Evolutionary conservation across 257 asterid species (phyloP).

Genomic region (Verbena officinalis): DNA sequence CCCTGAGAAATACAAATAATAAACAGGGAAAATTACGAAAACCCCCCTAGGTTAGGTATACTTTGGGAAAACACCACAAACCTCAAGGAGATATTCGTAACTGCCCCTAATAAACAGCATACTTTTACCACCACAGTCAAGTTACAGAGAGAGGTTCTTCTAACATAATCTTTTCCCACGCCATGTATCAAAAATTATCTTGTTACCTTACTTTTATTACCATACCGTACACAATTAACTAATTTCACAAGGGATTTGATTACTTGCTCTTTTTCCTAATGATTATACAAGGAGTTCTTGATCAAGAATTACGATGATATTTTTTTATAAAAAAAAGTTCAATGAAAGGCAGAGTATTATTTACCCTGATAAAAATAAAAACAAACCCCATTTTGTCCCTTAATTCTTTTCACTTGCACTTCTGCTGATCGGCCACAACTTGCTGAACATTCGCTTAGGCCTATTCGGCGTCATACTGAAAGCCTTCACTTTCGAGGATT

Average conservation of each 20-base stretch:
- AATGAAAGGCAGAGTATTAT: constrained; percentile 30
- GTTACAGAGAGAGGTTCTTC: neutral
- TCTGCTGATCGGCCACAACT: constrained; percentile 71
- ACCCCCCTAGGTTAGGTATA: no score
- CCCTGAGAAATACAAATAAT: no score
- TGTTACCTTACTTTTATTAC: constrained; percentile 44
- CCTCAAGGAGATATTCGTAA: no score
- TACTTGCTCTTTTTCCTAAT: constrained; percentile 32
- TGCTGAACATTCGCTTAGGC: constrained; percentile 67
- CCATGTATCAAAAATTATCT: constrained; percentile 6
- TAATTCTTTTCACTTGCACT: constrained; percentile 59
- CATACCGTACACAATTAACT: constrained; percentile 51
- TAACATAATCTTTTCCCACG: constrained; percentile 18
- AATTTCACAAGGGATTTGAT: constrained; percentile 43
- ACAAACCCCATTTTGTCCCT: constrained; percentile 24
- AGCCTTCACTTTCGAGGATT: constrained; percentile 40
- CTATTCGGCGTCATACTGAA: constrained; percentile 57
- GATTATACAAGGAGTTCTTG: constrained; percentile 42
- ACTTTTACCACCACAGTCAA: no score
- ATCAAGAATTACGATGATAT: constrained; percentile 34
- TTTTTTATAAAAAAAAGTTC: no score
- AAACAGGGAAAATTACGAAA: no score
- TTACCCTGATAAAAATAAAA: constrained; percentile 24
- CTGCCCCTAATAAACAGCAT: no score
- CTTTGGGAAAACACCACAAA: no score